A percentile compares a stretch with the other conserved stretches of the same genome.
phyloP scores from a whole-genome alignment of 345 rosid species.

The Pelargonium nanum region DNA sequence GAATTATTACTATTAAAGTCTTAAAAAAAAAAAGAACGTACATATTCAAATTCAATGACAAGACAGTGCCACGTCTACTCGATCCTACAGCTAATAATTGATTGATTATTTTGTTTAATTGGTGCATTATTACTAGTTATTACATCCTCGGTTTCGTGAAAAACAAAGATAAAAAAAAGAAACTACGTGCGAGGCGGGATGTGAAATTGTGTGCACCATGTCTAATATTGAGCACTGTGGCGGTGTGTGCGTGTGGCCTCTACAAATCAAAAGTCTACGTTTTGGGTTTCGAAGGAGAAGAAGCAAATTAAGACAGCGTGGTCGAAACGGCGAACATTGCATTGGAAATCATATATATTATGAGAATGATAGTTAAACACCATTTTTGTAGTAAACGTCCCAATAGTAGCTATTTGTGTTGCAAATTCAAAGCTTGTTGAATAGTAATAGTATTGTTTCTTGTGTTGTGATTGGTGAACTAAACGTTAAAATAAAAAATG shows the following conservation, averaged over 20 bases:
- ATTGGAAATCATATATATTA: constrained; percentile 18
- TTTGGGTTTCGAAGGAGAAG: constrained; percentile 14
- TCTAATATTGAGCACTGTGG: constrained; percentile 17
- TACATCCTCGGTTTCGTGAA: constrained; percentile 16
- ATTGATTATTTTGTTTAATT: not conserved
- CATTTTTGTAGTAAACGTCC: constrained; percentile 19
- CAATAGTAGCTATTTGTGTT: constrained; percentile 7
- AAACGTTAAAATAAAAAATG: not conserved
- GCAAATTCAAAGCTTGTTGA: constrained; percentile 9
- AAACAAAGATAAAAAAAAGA: constrained; percentile 2
- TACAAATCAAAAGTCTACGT: constrained; percentile 14
- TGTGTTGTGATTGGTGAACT: constrained; percentile 11
- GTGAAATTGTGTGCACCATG: constrained; percentile 41
- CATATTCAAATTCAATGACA: not conserved
- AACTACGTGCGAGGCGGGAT: constrained; percentile 58
- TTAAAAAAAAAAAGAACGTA: not conserved
- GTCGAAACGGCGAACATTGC: constrained; percentile 68
- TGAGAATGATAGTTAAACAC: not conserved
- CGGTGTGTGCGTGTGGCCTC: too few relatives aligned
- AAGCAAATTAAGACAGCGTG: constrained; percentile 38
- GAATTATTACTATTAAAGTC: not conserved
- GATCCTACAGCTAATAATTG: too few relatives aligned
- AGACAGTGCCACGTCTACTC: too few relatives aligned
- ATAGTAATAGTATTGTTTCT: not conserved
- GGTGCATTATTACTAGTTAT: not conserved